Evolutionary conservation across 2,329 filamentous ascomycete species (phyloP).

Genomic region (Verticillium longisporum): DNA sequence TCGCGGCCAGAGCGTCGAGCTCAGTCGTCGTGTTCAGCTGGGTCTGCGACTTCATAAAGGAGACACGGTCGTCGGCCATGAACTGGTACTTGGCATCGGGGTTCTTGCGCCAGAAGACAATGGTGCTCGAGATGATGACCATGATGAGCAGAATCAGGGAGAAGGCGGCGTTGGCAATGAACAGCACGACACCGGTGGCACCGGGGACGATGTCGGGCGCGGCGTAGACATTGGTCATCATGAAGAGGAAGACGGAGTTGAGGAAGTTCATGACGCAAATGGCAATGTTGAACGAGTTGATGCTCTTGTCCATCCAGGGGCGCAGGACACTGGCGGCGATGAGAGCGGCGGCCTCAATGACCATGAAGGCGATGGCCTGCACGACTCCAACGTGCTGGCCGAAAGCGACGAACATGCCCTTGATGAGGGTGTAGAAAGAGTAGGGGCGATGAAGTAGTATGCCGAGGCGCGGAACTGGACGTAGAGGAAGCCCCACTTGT

Average conservation of each 20-base stretch:
- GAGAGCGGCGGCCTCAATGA: conserved; percentile 75
- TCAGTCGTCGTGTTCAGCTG: conserved; percentile 73
- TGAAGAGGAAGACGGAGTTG: conserved; percentile 79
- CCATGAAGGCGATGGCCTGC: conserved; percentile 77
- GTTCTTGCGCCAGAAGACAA: conserved; percentile 83
- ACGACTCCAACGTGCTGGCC: conserved; percentile 63
- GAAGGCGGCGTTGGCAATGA: conserved; percentile 82
- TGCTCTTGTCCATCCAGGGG: conserved; percentile 99
- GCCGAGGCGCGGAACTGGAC: conserved; percentile 93
- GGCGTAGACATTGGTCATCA: conserved; percentile 83
- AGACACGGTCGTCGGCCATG: conserved; percentile 92
- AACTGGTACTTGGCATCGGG: conserved; percentile 92
- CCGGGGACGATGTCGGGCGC: conserved; percentile 78
- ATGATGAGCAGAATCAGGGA: conserved; percentile 77
- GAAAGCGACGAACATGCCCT: conserved; percentile 82
- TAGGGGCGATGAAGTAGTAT: conserved; percentile 88
- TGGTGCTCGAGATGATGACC: conserved; percentile 51
- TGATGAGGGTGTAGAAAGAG: conserved; percentile 73
- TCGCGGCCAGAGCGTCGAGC: conserved; percentile 81
- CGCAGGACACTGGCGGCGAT: conserved; percentile 73
- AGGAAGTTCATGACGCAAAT: conserved; percentile 87
- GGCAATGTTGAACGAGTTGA: conserved; percentile 91
- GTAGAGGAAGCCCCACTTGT: conserved; percentile 98
- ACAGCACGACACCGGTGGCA: conserved; percentile 84
- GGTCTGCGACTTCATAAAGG: conserved; percentile 94